Evolutionary conservation across 306 rosid genomes (phyloP), one percentile per base, ranked within the genome.

Genomic region (Cucurbita maxima): DNA sequence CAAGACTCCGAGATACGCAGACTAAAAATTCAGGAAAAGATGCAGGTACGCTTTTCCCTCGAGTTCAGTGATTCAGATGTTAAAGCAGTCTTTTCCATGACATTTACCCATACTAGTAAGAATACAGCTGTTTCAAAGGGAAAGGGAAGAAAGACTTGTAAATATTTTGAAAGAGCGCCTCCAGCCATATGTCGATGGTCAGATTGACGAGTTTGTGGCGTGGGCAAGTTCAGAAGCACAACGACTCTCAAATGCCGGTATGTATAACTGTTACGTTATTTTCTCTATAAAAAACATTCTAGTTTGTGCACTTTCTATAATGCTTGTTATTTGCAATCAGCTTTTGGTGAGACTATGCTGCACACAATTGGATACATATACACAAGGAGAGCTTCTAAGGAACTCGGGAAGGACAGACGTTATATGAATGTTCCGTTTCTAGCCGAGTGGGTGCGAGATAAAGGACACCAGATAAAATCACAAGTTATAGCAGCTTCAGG

Each of bases 401-500:
- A 95, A 82, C 84, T 91, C 9, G 97, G 97, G 82, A 95, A 76
- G 84, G 97, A 88, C 77, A 86, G 68, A 12, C 81, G 92, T 57
- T 81, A 43, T 63, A 88, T 95, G 99, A 95, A 87, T 44, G 99
- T 95, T 10, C 96, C 97, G 11, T 95, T 88, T 82, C 76, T 95
- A 73, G 99, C 99, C 8, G 99, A 95, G 77, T 95, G 99, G 97
- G 99, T 89, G 10, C 82, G 97, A 48, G 96, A 88, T 79, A 91
- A 89, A 84, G 97, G 99, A 74, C 99, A 95, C 80, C 82, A 78
- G 77, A 87, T 95, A 69, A 95, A 91, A 80, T 95, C 99, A 74
- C 99, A 95, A 84, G 99, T 95, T 50, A 81, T 83, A 77, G 97
- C 97, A 73, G 99, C 97, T 81, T 91, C 97, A 82, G 99, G 99